Percentiles rank a stretch among this genome's conserved stretches.
Evolutionary conservation across 2,329 filamentous ascomycete genomes (phyloP).

Genomic region (Knoxdaviesia proteae): DNA sequence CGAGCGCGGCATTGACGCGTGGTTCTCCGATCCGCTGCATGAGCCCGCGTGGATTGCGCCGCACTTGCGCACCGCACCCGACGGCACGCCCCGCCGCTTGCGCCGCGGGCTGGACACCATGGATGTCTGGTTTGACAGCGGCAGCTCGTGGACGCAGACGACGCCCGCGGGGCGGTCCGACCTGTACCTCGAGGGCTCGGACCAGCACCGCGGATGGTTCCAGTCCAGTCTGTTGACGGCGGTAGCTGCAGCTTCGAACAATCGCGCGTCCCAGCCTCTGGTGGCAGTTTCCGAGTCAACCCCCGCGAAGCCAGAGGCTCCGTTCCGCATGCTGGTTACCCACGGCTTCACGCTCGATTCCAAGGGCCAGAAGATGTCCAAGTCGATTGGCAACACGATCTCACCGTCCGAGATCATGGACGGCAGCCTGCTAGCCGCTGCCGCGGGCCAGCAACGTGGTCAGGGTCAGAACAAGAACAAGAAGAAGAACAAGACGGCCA

Average conservation of each 20-base stretch:
- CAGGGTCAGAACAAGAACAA: constrained; percentile 9
- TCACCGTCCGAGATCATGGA: constrained; percentile 67
- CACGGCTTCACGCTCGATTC: constrained; percentile 88
- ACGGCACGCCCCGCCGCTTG: constrained; percentile 25
- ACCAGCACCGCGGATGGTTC: constrained; percentile 97
- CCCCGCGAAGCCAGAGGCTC: constrained; percentile 21
- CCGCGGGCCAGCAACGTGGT: constrained; percentile 34
- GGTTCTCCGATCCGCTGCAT: constrained; percentile 69
- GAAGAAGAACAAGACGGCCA: constrained; percentile 13
- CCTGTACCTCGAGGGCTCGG: constrained; percentile 80
- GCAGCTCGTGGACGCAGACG: constrained; percentile 65
- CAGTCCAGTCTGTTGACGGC: constrained; percentile 86
- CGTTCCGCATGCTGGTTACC: constrained; percentile 78
- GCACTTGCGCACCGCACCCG: constrained; percentile 22
- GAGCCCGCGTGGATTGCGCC: constrained; percentile 60
- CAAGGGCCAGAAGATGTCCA: constrained; percentile 94
- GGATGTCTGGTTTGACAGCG: constrained; percentile 99
- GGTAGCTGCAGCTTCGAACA: constrained; percentile 26
- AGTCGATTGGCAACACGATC: constrained; percentile 80
- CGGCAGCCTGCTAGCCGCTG: constrained; percentile 48
- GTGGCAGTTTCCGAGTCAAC: not conserved
- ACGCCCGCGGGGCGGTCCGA: constrained; percentile 36
- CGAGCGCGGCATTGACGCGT: constrained; percentile 66
- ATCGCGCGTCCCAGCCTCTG: not conserved
- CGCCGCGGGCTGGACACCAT: constrained; percentile 79